A percentile compares a stretch with the other conserved stretches of the same genome.
phyloP scores from a whole-genome alignment of 495 filamentous ascomycete genomes.

The Daldinia grandis region DNA sequence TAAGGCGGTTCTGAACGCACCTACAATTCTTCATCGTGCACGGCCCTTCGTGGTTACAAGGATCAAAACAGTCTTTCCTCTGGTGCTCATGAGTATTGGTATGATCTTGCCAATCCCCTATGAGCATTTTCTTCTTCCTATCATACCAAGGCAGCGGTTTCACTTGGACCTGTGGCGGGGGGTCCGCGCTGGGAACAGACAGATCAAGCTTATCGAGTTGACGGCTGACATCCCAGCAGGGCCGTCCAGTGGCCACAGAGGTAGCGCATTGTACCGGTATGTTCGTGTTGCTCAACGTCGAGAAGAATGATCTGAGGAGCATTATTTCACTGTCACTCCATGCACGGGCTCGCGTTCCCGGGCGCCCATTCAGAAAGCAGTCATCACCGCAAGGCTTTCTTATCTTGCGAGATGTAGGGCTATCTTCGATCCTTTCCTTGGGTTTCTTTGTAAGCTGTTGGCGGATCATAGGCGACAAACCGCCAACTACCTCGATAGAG shows the following conservation, averaged over 20 bases:
- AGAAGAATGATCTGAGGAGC: conserved; percentile 50
- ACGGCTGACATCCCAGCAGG: conserved; percentile 60
- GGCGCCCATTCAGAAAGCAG: conserved; percentile 50
- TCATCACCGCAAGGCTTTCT: conserved; percentile 51
- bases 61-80: conserved; percentile 49
- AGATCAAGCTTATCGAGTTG: conserved; percentile 55
- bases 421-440: conserved; percentile 20
- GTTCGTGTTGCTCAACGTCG: conserved; percentile 50
- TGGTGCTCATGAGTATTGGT: conserved; percentile 57
- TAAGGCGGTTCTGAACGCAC: conserved; percentile 61
- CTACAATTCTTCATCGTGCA: conserved; percentile 60
- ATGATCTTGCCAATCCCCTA: conserved; percentile 58
- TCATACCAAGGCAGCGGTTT: conserved; percentile 58
- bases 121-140: conserved; percentile 55
- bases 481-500: conserved; percentile 49
- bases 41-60: conserved; percentile 58
- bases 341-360: conserved; percentile 44
- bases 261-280: conserved; percentile 53
- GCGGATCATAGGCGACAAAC: conserved; percentile 39
- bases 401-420: conserved; percentile 12
- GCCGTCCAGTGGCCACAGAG: conserved; percentile 51
- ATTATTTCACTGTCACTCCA: conserved; percentile 54
- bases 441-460: conserved; percentile 36
- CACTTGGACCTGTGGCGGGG: conserved; percentile 38
- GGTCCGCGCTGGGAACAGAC: conserved; percentile 37